Evolutionary conservation across 495 filamentous ascomycete genomes (phyloP).

Genomic region (Talaromyces ruber): DNA sequence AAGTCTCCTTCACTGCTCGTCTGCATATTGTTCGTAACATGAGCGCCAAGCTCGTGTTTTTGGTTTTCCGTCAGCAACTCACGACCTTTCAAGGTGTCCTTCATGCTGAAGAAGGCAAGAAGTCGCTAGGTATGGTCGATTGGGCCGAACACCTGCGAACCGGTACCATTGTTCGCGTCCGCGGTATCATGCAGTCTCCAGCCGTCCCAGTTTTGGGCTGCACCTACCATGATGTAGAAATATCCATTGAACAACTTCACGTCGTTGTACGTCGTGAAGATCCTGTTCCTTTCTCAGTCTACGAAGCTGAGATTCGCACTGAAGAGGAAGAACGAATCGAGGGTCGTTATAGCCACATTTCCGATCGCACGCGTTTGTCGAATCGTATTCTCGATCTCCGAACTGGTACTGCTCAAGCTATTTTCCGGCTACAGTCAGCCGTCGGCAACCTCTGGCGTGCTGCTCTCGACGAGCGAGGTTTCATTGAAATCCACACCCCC

Average conservation of each 20-base stretch:
- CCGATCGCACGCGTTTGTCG: constrained; percentile 64
- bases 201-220: constrained; percentile 48
- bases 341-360: constrained; percentile 46
- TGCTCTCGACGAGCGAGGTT: constrained; percentile 61
- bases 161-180: constrained; percentile 58
- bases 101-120: constrained; percentile 44
- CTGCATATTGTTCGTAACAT: constrained; percentile 78
- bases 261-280: constrained; percentile 49
- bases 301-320: constrained; percentile 50
- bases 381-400: constrained; percentile 86
- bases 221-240: constrained; percentile 48
- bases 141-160: constrained; percentile 63
- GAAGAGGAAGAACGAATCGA: constrained; percentile 35
- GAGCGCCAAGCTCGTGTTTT: constrained; percentile 81
- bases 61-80: constrained; percentile 77
- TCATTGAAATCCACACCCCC: constrained; percentile 84
- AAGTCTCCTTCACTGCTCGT: constrained; percentile 68
- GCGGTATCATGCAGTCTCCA: constrained; percentile 53
- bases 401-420: constrained; percentile 75
- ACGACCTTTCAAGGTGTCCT: constrained; percentile 69
- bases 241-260: constrained; percentile 40
- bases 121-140: constrained; percentile 51
- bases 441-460: constrained; percentile 71
- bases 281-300: constrained; percentile 52
- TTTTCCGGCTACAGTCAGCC: constrained; percentile 68